phyloP scores from a whole-genome alignment of 2,329 filamentous ascomycete genomes.

The Sphaerostilbella broomeana region DNA sequence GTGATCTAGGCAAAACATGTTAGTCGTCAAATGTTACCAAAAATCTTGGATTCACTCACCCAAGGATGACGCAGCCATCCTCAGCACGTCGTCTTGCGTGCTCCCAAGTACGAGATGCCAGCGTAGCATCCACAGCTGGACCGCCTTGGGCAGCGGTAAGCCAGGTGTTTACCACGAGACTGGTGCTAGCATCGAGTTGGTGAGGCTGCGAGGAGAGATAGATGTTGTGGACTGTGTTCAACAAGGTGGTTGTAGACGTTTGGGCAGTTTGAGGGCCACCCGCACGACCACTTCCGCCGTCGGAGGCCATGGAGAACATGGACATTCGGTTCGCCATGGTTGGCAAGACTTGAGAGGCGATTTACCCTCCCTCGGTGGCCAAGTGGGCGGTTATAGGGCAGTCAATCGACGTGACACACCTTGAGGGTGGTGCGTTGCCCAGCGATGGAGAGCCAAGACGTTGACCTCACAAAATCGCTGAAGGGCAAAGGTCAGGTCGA shows the following conservation, averaged over 20 bases:
- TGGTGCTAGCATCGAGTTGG: conserved; percentile 80
- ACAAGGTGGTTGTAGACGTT: conserved; percentile 84
- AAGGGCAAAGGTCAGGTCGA: too few relatives aligned
- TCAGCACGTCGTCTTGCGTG: conserved; percentile 91
- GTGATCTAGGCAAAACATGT: too few relatives aligned
- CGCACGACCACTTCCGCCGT: conserved; percentile 53
- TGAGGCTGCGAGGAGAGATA: conserved; percentile 81
- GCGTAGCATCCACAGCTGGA: conserved; percentile 67
- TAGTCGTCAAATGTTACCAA: conserved; percentile 3
- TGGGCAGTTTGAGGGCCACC: conserved; percentile 65
- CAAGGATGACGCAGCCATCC: conserved; percentile 85
- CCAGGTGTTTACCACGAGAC: conserved; percentile 93
- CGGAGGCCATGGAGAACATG: conserved; percentile 61
- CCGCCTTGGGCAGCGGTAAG: conserved; percentile 69
- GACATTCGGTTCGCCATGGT: conserved; percentile 60
- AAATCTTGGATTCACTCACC: conserved; percentile 49
- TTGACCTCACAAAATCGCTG: too few relatives aligned
- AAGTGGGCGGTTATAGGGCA: conserved; percentile 1
- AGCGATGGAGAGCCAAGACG: too few relatives aligned
- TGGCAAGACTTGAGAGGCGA: conserved; percentile 15
- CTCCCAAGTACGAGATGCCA: conserved; percentile 86
- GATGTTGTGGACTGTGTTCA: conserved; percentile 86
- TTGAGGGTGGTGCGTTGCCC: too few relatives aligned
- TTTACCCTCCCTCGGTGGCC: too few relatives aligned
- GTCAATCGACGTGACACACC: background rate